phyloP scores from a whole-genome alignment of 352 stramenopile genomes.

The Pythium sukuiense region DNA sequence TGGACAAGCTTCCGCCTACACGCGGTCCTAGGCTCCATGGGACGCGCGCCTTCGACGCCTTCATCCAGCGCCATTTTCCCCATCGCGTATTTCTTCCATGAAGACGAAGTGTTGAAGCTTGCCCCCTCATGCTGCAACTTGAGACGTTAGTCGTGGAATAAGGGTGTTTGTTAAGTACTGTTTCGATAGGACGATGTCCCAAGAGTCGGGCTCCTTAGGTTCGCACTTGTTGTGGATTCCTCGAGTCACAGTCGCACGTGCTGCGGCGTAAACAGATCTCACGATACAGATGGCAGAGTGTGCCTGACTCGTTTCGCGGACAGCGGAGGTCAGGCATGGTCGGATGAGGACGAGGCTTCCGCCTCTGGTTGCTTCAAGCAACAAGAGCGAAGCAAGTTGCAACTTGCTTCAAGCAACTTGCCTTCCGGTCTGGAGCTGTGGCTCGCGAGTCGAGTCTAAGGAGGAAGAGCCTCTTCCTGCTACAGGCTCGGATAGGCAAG shows the following conservation, averaged over 20 bases:
- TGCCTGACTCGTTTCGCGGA: neutral
- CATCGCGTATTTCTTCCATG: neutral
- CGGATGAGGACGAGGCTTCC: neutral
- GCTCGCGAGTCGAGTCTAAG: too few species aligned
- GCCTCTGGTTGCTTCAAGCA: neutral
- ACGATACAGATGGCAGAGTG: neutral
- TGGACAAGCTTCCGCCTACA: conserved; percentile 51
- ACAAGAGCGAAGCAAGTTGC: too few species aligned
- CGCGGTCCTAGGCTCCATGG: neutral
- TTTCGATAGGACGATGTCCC: neutral
- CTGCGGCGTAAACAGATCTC: neutral
- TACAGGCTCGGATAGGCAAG: too few species aligned
- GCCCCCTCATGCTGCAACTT: neutral
- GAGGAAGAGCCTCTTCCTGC: too few species aligned
- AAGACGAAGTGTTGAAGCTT: neutral
- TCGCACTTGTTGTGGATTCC: neutral
- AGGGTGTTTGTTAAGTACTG: neutral
- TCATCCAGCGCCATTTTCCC: neutral
- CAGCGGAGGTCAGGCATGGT: neutral
- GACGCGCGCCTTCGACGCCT: too few species aligned
- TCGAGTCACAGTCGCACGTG: neutral
- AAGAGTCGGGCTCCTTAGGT: neutral
- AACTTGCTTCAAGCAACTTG: neutral
- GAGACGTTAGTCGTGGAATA: neutral
- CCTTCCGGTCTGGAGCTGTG: too few species aligned